Evolutionary conservation across 805 yeast genomes (phyloP), one percentile per base, ranked within the genome.

Genomic region (Kuraishia ogatae): DNA sequence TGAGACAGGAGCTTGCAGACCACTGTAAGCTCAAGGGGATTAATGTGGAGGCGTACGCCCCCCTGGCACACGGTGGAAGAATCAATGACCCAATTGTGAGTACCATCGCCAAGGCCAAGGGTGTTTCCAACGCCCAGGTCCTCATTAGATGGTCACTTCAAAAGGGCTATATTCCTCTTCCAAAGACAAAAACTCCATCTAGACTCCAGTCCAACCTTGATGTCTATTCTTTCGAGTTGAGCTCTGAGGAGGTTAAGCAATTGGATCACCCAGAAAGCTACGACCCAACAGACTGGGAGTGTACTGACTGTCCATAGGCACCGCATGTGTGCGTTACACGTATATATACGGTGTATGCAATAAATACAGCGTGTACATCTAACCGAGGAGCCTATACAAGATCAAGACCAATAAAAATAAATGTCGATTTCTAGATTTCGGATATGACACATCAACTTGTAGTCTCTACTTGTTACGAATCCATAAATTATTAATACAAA

Each of bases 201-300:
- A 77, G 94, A 64, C 71, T 86, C 58, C 66, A 74, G 26, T 67
- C 69, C 7, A 88, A 88, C 65, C 66, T 83, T 28, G 79, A 80
- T 59, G 83, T 83, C 35, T 77, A 73, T 62, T 75, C 75, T 35
- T 82, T 84, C 58, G 72, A 71, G 52, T 62, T 81, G 29, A 65
- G 72, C 2, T 68, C 65, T 3, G 74, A 70, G 22, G 83, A 81
- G 51, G 66, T 75, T 56, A 59, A 64, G 20, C 53, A 57, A 20
- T 58, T 81, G 53, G 78, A 77, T 54, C 79, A 77, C 56, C 85
- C 85, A 0, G 66, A 74, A 2, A 81, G 79, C 1, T 82, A 85
- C 60, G 89, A 84, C 57, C 89, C 89, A 11, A 83, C 89, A 0
- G 90, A 84, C 61, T 85, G 90, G 90, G 90, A 85, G 62, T 83